Conservation (phyloP, 345 rosid genomes). For the Lumnitzera littorea region DNA sequence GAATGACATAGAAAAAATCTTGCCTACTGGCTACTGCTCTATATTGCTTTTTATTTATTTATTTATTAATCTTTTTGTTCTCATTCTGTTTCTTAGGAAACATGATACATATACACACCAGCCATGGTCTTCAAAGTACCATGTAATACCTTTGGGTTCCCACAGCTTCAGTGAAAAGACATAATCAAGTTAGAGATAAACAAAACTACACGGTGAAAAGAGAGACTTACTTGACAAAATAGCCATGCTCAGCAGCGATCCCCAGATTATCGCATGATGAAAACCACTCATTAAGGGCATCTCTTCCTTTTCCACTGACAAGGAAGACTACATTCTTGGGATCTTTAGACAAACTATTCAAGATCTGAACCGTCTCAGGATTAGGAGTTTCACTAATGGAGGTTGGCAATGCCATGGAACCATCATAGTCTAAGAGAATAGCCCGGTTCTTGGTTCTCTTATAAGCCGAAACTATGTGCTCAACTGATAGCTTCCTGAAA, state of each 20-base stretch:
- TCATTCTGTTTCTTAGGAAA: too few relatives aligned
- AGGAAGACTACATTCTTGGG: slow-evolving; percentile 75
- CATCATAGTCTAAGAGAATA: slow-evolving; percentile 87
- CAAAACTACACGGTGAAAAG: not conserved
- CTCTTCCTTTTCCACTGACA: slow-evolving; percentile 76
- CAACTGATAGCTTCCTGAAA: slow-evolving; percentile 74
- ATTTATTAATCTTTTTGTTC: too few relatives aligned
- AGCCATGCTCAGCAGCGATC: slow-evolving; percentile 85
- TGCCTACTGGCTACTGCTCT: too few relatives aligned
- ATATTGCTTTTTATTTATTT: too few relatives aligned
- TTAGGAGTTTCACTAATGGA: slow-evolving; percentile 51
- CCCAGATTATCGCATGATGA: slow-evolving; percentile 68
- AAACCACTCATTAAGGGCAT: slow-evolving; percentile 69
- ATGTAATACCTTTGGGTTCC: too few relatives aligned
- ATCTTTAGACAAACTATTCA: slow-evolving; percentile 67
- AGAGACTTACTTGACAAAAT: slow-evolving; percentile 53
- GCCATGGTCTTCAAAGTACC: too few relatives aligned
- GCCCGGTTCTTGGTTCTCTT: slow-evolving; percentile 80
- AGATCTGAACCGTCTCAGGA: slow-evolving; percentile 42
- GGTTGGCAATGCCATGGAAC: slow-evolving; percentile 53
- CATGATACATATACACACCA: too few relatives aligned
- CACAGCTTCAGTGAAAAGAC: too few relatives aligned
- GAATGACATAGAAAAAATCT: too few relatives aligned
- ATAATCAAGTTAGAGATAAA: too few relatives aligned
- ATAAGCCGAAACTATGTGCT: slow-evolving; percentile 84